Evolutionary conservation across 345 rosid species (phyloP), one percentile per base, ranked within the genome.

Genomic region (Citrus trifoliata): DNA sequence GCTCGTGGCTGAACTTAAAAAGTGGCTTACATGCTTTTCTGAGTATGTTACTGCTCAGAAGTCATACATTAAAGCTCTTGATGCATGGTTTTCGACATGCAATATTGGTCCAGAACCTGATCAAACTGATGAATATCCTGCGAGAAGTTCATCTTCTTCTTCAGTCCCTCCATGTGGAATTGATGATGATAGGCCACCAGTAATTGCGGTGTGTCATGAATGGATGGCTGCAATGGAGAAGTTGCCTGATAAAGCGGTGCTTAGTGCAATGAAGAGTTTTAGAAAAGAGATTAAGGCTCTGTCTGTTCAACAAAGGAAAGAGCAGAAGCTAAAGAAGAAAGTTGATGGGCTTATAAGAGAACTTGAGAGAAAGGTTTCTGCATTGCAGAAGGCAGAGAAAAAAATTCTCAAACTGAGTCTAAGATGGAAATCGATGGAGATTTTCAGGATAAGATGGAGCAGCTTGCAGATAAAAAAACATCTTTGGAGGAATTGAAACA

Each of bases 271-370:
- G 77, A 83, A 83, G 71, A 67, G 76, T 79, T 76, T 85, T 28
- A 67, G 63, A 2, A 83, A 80, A 73, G 81, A 83, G 24, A 74
- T 88, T 65, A 83, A 51, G 22, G 68, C 74, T 1, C 16, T 88
- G 61, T 81, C 80, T 85, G 66, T 51, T 74, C 88, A 86, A 61
- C 89, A 88, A 59, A 84, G 89, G 22, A 79, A 83, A 37, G 89
- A 88, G 78, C 84, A 81, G 33, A 79, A 88, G 6, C 88, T 78
- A 35, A 86, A 83, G 85, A 85, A 88, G 70, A 86, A 88, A 53
- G 83, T 83, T 14, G 84, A 84, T 63, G 75, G 65, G n/a, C 73
- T 88, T 8, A 73, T 78, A 18, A 83, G 80, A 62, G 83, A 86
- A 63, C 80, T 76, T 32, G 85, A 84, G 8, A 77, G 72, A 79